Conservation (phyloP, 2,329 filamentous ascomycete genomes). For the Phialophora expanda region DNA sequence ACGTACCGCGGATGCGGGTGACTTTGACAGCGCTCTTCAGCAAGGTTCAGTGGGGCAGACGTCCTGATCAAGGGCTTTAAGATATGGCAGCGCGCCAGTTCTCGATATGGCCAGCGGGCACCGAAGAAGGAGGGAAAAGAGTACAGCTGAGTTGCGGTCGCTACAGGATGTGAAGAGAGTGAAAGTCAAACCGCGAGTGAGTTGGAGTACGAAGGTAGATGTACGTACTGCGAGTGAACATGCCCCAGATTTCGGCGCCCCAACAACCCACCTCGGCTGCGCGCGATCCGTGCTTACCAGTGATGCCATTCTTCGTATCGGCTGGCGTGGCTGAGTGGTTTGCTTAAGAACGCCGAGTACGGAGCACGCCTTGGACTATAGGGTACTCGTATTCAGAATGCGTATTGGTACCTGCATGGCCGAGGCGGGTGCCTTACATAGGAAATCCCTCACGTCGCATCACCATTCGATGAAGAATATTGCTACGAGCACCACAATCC, state of each 20-base stretch:
- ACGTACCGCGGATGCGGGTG: background rate
- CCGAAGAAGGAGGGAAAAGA: background rate
- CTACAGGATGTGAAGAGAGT: background rate
- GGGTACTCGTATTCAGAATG: background rate
- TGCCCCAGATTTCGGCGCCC: constrained; percentile 1
- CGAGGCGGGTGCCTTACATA: constrained; percentile 9
- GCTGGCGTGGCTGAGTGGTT: background rate
- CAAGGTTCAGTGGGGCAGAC: background rate
- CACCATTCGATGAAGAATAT: background rate
- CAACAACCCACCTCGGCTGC: constrained; percentile 15
- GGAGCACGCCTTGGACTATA: background rate
- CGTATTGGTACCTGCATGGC: constrained; percentile 10
- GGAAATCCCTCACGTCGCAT: background rate
- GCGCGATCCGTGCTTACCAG: constrained; percentile 8
- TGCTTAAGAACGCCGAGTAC: background rate
- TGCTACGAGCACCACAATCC: background rate
- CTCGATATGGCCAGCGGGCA: background rate
- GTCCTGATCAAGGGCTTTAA: background rate
- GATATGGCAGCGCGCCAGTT: background rate
- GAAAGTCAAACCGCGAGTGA: background rate
- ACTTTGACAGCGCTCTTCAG: background rate
- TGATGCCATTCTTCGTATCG: background rate
- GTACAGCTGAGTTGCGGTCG: background rate
- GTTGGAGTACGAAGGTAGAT: background rate
- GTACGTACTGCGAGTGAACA: constrained; percentile 1